These are phyloP conservation scores for Petasospora fabianii DNA, from an alignment of 1,139 yeast species.

Conservation along the genomic window DNA sequence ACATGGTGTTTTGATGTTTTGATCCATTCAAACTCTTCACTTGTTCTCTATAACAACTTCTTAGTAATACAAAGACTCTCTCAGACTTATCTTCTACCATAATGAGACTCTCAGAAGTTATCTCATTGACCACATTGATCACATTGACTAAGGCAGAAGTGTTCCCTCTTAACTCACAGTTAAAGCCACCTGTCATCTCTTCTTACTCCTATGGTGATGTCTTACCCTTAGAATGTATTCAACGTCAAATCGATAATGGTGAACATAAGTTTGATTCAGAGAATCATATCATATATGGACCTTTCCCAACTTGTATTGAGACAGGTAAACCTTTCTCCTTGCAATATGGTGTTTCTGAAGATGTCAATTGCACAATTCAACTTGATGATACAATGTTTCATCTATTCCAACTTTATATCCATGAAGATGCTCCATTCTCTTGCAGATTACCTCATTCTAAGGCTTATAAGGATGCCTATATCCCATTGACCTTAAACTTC, in stretches of 20 bases:
- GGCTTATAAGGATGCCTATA: slow-evolving; percentile 45
- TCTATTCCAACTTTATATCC: slow-evolving; percentile 68
- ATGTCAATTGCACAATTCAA: slow-evolving; percentile 56
- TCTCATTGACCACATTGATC: too few relatives aligned
- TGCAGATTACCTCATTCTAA: slow-evolving; percentile 57
- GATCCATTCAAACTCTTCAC: too few relatives aligned
- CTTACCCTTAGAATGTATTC: slow-evolving; percentile 50
- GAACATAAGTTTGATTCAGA: slow-evolving; percentile 67
- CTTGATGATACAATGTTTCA: slow-evolving; percentile 70
- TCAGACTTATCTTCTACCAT: neutral
- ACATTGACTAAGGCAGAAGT: slow-evolving; percentile 10
- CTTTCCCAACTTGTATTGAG: slow-evolving; percentile 64
- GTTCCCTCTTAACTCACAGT: slow-evolving; percentile 15
- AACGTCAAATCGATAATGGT: slow-evolving; percentile 68
- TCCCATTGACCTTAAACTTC: slow-evolving; percentile 63
- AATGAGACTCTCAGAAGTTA: slow-evolving; percentile 6
- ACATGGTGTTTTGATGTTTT: too few relatives aligned
- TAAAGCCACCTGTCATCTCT: slow-evolving; percentile 12
- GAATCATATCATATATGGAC: slow-evolving; percentile 52
- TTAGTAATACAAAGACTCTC: too few relatives aligned
- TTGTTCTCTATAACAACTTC: too few relatives aligned
- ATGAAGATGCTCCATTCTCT: slow-evolving; percentile 73
- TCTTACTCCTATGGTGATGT: slow-evolving; percentile 23
- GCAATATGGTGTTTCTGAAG: slow-evolving; percentile 49
- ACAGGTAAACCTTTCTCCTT: slow-evolving; percentile 56